phyloP scores from a whole-genome alignment of 1,284 basidiomycete genomes.

The Tilletia horrida region DNA sequence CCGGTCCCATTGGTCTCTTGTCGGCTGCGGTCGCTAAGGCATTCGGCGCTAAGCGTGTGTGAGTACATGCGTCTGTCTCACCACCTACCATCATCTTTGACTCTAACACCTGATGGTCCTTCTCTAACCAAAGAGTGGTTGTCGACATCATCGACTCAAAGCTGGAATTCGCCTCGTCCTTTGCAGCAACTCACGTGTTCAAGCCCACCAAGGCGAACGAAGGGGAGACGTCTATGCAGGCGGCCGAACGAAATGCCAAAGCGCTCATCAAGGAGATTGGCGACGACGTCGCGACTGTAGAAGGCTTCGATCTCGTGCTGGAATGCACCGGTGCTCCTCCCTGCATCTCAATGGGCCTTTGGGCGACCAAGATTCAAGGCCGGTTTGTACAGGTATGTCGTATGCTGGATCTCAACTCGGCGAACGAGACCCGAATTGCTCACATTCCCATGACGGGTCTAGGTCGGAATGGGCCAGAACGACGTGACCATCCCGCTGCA shows the following conservation, averaged over 20 bases:
- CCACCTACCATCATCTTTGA: not conserved
- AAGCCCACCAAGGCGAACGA: constrained; percentile 59
- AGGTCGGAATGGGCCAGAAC: constrained; percentile 63
- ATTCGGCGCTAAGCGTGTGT: constrained; percentile 55
- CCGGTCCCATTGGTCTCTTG: constrained; percentile 84
- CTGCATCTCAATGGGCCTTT: constrained; percentile 50
- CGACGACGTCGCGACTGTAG: constrained; percentile 57
- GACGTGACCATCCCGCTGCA: constrained; percentile 53
- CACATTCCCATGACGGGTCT: constrained; percentile 3
- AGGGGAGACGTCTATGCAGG: constrained; percentile 51
- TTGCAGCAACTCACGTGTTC: constrained; percentile 82
- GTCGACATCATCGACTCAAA: constrained; percentile 73
- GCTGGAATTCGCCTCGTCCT: constrained; percentile 78
- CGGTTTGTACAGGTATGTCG: constrained; percentile 39
- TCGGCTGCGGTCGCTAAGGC: constrained; percentile 87
- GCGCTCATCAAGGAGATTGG: constrained; percentile 57
- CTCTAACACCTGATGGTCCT: too few relatives aligned
- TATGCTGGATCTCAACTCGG: not conserved
- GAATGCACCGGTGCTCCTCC: constrained; percentile 62
- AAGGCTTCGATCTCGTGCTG: constrained; percentile 63
- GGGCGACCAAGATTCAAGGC: constrained; percentile 37
- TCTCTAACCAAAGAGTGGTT: constrained; percentile 22
- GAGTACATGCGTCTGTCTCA: constrained; percentile 18
- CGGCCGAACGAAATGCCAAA: constrained; percentile 60
- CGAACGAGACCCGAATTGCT: not conserved